Conservation (phyloP, 2,329 filamentous ascomycete species). For the Tetracladium maxilliforme region DNA sequence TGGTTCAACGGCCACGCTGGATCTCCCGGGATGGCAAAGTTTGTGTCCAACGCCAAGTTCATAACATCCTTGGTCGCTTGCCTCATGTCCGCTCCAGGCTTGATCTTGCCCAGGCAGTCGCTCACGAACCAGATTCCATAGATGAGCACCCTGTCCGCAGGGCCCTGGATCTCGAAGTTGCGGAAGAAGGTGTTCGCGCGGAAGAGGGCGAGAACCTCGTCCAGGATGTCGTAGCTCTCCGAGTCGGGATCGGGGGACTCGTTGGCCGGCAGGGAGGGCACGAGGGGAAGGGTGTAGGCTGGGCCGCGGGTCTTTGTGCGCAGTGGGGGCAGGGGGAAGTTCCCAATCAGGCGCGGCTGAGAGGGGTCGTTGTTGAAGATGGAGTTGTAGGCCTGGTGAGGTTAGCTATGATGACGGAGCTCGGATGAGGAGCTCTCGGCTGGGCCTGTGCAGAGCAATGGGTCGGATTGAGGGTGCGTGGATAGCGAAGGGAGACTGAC, state of each 20-base stretch:
- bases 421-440: too few species aligned
- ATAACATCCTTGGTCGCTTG: slow-evolving; percentile 60
- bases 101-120: slow-evolving; percentile 81
- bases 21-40: slow-evolving; percentile 91
- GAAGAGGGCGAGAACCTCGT: slow-evolving; percentile 86
- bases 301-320: slow-evolving; percentile 93
- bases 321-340: slow-evolving; percentile 88
- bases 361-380: slow-evolving; percentile 80
- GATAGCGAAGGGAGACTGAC: too few species aligned
- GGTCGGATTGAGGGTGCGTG: too few species aligned
- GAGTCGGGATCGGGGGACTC: slow-evolving; percentile 62
- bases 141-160: slow-evolving; percentile 83
- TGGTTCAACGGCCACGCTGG: slow-evolving; percentile 89
- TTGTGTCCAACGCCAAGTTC: slow-evolving; percentile 79
- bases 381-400: slow-evolving; percentile 79
- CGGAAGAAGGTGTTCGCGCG: slow-evolving; percentile 98
- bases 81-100: slow-evolving; percentile 31
- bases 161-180: slow-evolving; percentile 97
- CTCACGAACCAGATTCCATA: slow-evolving; percentile 94
- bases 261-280: slow-evolving; percentile 22
- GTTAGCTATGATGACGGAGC: too few species aligned
- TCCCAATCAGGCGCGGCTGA: slow-evolving; percentile 47
- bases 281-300: slow-evolving; percentile 67
- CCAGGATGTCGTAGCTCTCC: slow-evolving; percentile 90
- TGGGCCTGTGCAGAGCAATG: too few species aligned